A percentile compares a stretch with the other conserved stretches of the same genome.
phyloP scores from a whole-genome alignment of 2,329 filamentous ascomycete species.

The Hymenoscyphus albidus region DNA sequence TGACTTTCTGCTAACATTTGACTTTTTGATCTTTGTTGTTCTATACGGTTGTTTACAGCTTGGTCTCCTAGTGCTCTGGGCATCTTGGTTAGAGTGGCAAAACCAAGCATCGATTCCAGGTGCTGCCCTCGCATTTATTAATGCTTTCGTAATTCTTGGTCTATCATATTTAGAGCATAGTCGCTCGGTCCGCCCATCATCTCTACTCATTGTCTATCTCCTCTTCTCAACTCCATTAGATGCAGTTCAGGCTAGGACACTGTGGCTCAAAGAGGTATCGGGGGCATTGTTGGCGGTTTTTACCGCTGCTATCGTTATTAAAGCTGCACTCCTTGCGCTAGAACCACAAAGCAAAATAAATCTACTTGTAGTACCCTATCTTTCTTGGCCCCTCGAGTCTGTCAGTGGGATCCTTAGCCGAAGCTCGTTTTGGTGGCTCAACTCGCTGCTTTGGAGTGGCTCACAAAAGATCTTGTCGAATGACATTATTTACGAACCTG shows the following conservation, averaged over 20 bases:
- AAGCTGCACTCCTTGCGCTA: conserved; percentile 21
- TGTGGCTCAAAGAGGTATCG: conserved; percentile 27
- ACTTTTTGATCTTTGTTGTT: no score
- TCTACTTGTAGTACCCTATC: conserved; percentile 20
- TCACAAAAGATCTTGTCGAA: conserved; percentile 18
- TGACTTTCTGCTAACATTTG: no score
- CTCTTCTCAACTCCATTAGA: conserved; percentile 19
- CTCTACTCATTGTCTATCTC: conserved; percentile 20
- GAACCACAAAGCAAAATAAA: conserved; percentile 24
- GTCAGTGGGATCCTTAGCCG: conserved; percentile 35
- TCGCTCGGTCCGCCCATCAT: conserved; percentile 17
- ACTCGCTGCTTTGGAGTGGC: conserved; percentile 34
- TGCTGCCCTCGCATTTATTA: neutral
- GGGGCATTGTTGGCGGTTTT: conserved; percentile 18
- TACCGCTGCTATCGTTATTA: conserved; percentile 22
- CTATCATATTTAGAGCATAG: conserved; percentile 20
- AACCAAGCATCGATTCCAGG: conserved; percentile 23
- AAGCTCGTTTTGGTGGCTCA: conserved; percentile 39
- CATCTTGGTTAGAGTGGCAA: no score
- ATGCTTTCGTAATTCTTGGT: neutral
- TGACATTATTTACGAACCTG: neutral
- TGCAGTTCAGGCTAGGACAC: conserved; percentile 20
- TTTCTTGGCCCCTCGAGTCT: conserved; percentile 29
- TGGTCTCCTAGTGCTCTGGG: neutral
- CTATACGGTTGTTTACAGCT: neutral